Conservation (phyloP, 257 asterid genomes). For the Mentha longifolia region DNA sequence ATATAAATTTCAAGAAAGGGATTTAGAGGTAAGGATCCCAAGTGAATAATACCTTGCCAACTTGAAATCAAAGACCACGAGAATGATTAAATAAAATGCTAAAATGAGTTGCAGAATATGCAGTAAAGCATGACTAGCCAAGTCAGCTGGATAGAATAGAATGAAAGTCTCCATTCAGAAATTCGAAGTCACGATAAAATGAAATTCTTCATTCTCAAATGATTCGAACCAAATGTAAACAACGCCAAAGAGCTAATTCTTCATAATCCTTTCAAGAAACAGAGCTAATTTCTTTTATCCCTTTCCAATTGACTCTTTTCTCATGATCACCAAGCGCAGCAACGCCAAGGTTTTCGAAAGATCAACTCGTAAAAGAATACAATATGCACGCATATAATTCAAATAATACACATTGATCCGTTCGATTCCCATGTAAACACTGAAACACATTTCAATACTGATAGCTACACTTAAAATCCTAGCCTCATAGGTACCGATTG, state of each 20-base stretch:
- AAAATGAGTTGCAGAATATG: not conserved
- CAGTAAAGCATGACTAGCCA: constrained; percentile 3
- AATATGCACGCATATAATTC: constrained; percentile 11
- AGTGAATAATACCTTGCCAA: not conserved
- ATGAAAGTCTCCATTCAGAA: not conserved
- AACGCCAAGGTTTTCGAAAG: not conserved
- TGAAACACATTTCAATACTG: not conserved
- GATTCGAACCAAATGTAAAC: not conserved
- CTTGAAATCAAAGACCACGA: not conserved
- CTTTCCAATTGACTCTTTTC: constrained; percentile 4
- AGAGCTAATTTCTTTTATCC: not conserved
- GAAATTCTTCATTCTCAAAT: constrained; percentile 2
- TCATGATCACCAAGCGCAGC: not conserved
- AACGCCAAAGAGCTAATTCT: not conserved
- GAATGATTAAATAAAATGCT: not conserved
- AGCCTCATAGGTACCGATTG: not conserved
- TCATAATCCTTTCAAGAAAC: not conserved
- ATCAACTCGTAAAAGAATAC: not conserved
- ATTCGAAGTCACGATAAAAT: not conserved
- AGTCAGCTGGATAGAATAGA: constrained; percentile 22
- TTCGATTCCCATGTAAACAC: not conserved
- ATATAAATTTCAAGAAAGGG: constrained; percentile 7
- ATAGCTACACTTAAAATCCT: not conserved
- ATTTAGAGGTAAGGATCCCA: constrained; percentile 2
- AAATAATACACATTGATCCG: not conserved